Conservation (phyloP, 305 asterid genomes). For the Solanum chacoense region DNA sequence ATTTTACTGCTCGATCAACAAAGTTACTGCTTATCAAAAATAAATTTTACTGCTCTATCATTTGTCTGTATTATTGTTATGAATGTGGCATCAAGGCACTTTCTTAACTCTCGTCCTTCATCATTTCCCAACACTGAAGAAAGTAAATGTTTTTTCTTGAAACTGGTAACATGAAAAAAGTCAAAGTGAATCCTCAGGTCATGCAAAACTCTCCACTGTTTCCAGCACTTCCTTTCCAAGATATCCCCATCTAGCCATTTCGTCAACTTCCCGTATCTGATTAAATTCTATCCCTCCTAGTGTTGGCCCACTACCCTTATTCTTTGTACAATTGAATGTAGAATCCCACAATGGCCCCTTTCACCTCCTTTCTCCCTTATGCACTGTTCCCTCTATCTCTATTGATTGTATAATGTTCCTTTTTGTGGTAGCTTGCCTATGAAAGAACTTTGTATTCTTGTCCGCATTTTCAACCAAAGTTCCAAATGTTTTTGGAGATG, state of each 20-base stretch:
- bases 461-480: neutral
- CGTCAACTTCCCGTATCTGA: neutral
- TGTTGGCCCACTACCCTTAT: neutral
- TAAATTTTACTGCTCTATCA: neutral
- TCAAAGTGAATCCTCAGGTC: neutral
- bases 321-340: neutral
- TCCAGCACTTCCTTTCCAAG: neutral
- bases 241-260: neutral
- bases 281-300: neutral
- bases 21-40: neutral
- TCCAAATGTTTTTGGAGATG: neutral
- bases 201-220: neutral
- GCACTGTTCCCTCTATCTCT: neutral
- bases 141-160: neutral
- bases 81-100: neutral
- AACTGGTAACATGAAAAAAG: neutral
- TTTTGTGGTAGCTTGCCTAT: neutral
- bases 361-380: neutral
- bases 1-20: neutral
- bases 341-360: neutral
- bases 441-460: neutral
- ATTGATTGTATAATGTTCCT: neutral
- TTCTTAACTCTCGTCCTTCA: neutral
- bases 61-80: neutral
- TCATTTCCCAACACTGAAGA: neutral